Conservation (phyloP, 768 basidiomycete species). For the Russula emetica region DNA sequence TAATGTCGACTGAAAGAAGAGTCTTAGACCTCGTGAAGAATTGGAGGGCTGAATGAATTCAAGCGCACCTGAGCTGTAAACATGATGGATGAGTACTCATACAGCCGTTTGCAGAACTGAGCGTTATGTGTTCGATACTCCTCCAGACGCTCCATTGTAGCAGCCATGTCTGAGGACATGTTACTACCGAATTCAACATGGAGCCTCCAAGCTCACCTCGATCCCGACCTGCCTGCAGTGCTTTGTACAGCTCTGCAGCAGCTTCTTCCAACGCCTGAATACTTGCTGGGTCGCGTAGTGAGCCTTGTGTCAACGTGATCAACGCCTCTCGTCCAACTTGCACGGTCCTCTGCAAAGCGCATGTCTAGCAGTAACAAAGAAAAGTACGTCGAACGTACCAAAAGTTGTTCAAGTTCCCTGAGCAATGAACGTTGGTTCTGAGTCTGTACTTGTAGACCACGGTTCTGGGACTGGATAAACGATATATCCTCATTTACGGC, state of each 20-base stretch:
- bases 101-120: slow-evolving; percentile 90
- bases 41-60: slow-evolving; percentile 2
- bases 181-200: background rate
- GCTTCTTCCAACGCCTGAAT: slow-evolving; percentile 78
- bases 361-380: slow-evolving; percentile 1
- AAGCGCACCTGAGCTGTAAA: slow-evolving; percentile 76
- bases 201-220: slow-evolving; percentile 52
- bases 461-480: slow-evolving; percentile 93
- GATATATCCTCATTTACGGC: slow-evolving; percentile 92
- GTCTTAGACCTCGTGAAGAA: background rate
- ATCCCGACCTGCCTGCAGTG: slow-evolving; percentile 83
- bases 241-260: slow-evolving; percentile 89
- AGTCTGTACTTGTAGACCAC: slow-evolving; percentile 94
- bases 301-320: slow-evolving; percentile 78
- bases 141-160: slow-evolving; percentile 86
- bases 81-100: slow-evolving; percentile 89
- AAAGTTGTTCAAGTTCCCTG: slow-evolving; percentile 78
- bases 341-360: slow-evolving; percentile 70
- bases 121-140: slow-evolving; percentile 87
- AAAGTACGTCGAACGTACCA: slow-evolving; percentile 44
- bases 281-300: slow-evolving; percentile 72
- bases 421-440: slow-evolving; percentile 89
- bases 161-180: slow-evolving; percentile 75
- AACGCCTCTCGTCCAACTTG: slow-evolving; percentile 82
- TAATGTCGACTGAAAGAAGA: slow-evolving; percentile 51